Percentiles rank a stretch among this genome's conserved stretches.
Conservation (phyloP, 208 protist genomes). For the Acanthamoeba triangularis region DNA sequence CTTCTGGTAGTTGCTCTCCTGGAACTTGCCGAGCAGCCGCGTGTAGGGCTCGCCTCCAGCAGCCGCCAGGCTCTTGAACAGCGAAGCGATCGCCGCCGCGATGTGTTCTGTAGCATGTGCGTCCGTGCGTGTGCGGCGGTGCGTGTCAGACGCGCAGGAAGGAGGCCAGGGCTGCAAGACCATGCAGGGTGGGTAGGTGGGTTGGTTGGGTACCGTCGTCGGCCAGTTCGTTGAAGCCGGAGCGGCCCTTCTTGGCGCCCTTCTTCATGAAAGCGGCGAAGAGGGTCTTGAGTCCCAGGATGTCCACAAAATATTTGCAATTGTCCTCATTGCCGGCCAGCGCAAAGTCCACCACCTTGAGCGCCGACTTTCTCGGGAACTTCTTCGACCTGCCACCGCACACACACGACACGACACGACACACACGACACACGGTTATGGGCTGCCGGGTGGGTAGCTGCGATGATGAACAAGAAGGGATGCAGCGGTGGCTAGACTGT, state of each 20-base stretch:
- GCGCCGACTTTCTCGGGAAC: conserved; percentile 80
- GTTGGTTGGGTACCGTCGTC: conserved; percentile 70
- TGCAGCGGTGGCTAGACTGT: background rate
- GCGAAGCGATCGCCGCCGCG: conserved; percentile 73
- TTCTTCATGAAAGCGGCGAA: conserved; percentile 90
- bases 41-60: background rate
- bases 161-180: background rate
- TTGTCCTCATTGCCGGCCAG: conserved; percentile 47
- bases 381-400: conserved; percentile 77
- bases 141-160: background rate
- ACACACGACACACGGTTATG: background rate
- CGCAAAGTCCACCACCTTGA: conserved; percentile 86
- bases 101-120: conserved; percentile 85
- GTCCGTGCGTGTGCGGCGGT: background rate
- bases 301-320: conserved; percentile 84
- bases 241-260: conserved; percentile 72
- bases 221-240: conserved; percentile 78
- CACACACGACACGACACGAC: background rate
- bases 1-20: conserved; percentile 88
- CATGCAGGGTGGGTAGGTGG: background rate
- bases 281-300: conserved; percentile 87
- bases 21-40: conserved; percentile 87
- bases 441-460: background rate
- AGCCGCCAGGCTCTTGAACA: conserved; percentile 81
- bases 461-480: no score